A percentile compares a stretch with the other conserved stretches of the same genome.
Evolutionary conservation across 108 stramenopile genomes (phyloP).

Genomic region (Craspedostauros australis): DNA sequence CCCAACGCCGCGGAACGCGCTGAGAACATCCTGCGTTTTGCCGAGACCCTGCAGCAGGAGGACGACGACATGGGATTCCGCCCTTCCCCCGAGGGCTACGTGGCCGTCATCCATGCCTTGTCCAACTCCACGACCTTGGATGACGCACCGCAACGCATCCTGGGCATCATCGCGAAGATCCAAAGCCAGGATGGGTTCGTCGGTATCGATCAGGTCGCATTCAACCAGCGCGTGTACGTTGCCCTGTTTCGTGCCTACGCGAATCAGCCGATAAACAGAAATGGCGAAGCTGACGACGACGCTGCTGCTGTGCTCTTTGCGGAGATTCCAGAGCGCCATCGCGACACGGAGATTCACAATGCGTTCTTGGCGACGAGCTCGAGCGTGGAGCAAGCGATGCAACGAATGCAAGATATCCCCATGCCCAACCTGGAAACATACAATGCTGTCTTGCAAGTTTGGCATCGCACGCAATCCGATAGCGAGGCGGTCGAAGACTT

Average conservation of each 20-base stretch:
- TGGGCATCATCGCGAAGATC: slow-evolving; percentile 10
- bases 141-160: slow-evolving; percentile 18
- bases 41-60: slow-evolving; percentile 10
- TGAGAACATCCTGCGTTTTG: slow-evolving; percentile 12
- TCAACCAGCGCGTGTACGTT: slow-evolving; percentile 3
- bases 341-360: slow-evolving; percentile 16
- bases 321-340: slow-evolving; percentile 8
- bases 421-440: slow-evolving; percentile 23
- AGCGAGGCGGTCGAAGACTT: slow-evolving; percentile 20
- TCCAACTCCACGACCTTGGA: slow-evolving; percentile 10
- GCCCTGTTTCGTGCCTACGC: slow-evolving; percentile 22
- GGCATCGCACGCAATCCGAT: slow-evolving; percentile 24
- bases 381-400: slow-evolving; percentile 26
- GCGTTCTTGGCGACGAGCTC: slow-evolving; percentile 12
- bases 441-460: slow-evolving; percentile 18
- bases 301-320: slow-evolving; percentile 15
- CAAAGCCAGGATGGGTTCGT: slow-evolving; percentile 1
- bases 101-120: slow-evolving; percentile 27
- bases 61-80: slow-evolving; percentile 12
- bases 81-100: slow-evolving; percentile 13
- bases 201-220: slow-evolving; percentile 7
- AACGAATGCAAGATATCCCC: slow-evolving; percentile 6
- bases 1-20: slow-evolving; percentile 16
- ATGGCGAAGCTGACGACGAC: slow-evolving; percentile 3
- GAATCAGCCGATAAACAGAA: too few relatives aligned